Conservation (phyloP, 129 eudicot genomes). For the Flaveria sonorensis region DNA sequence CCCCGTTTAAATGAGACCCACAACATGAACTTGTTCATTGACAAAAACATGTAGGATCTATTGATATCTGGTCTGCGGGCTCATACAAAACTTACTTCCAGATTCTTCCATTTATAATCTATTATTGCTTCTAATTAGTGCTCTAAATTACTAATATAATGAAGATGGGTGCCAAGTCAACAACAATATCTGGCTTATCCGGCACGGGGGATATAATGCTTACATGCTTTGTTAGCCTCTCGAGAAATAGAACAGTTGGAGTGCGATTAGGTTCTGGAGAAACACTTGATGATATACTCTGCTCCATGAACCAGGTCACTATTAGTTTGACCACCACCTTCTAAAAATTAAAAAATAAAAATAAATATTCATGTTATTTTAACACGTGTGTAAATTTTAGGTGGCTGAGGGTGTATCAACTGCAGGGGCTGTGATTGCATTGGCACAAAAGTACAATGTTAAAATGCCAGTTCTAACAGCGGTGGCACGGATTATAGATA, state of each 20-base stretch:
- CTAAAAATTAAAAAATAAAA: not conserved
- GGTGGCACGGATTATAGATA: conserved; percentile 95
- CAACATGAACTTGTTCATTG: conserved; percentile 7
- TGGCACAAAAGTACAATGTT: conserved; percentile 95
- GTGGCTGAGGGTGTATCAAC: conserved; percentile 98
- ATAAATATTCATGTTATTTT: conserved; percentile 3
- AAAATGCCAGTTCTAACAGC: conserved; percentile 96
- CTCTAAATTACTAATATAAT: conserved; percentile 4
- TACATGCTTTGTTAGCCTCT: conserved; percentile 91
- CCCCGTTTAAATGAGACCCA: conserved; percentile 1
- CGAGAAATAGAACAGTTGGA: conserved; percentile 96
- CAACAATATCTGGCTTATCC: conserved; percentile 89
- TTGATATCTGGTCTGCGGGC: conserved; percentile 14
- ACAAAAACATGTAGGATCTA: not conserved
- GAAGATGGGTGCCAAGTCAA: conserved; percentile 98
- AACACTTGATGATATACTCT: conserved; percentile 82
- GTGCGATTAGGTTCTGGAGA: conserved; percentile 96
- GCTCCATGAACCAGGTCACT: conserved; percentile 90
- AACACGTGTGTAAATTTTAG: conserved; percentile 37
- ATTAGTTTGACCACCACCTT: not conserved
- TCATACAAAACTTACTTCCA: not conserved
- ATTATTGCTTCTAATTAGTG: conserved; percentile 19
- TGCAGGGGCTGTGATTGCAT: conserved; percentile 95
- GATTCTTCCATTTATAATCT: not conserved
- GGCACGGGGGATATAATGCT: conserved; percentile 98